Evolutionary conservation across 345 rosid species (phyloP), one percentile per base, ranked within the genome.

Genomic region (Linum trigynum): DNA sequence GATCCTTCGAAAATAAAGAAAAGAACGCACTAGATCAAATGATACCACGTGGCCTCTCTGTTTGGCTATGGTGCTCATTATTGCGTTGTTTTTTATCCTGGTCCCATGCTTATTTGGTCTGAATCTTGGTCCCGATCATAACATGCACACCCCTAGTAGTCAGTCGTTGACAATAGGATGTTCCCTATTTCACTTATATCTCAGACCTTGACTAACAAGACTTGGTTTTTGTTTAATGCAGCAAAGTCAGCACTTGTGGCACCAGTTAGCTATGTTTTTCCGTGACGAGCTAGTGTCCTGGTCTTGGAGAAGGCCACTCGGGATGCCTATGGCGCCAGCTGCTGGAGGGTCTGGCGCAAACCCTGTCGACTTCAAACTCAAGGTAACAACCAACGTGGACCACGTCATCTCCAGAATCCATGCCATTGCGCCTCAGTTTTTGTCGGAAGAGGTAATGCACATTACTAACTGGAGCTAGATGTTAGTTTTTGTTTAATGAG

Each of bases 181-280:
- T 32, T n/a, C 15, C 32, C 16, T 41, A 4, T 41, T 4, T 41
- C 45, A 41, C 6, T 8, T 0, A 41, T 23, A 41, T 41, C 45
- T 41, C 14, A 15, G 53, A 15, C 9, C 15, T 48, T 7, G 11
- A 5, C 14, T 12, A 48, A 3, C 7, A 48, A 10, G 9, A 8
- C 5, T 48, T 48, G 11, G 53, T 6, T 63, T n/a, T 67, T 14
- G 7, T 68, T 32, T 51, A 38, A 69, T 78, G 76, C 95, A 88
- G 97, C 96, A 95, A 87, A 85, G 72, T 42, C 82, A 89, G 56
- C 96, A 89, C 83, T 69, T 91, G 16, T 85, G 99, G 91, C 89
- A 89, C 80, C 99, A 95, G 16, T 76, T 91, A 62, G 97, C 96
- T 12, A 95, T 95, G 99, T 95, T 91, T 82, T 95, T 95, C 84